Conservation (phyloP, 495 filamentous ascomycete species). For the Aspergillus sparsus region DNA sequence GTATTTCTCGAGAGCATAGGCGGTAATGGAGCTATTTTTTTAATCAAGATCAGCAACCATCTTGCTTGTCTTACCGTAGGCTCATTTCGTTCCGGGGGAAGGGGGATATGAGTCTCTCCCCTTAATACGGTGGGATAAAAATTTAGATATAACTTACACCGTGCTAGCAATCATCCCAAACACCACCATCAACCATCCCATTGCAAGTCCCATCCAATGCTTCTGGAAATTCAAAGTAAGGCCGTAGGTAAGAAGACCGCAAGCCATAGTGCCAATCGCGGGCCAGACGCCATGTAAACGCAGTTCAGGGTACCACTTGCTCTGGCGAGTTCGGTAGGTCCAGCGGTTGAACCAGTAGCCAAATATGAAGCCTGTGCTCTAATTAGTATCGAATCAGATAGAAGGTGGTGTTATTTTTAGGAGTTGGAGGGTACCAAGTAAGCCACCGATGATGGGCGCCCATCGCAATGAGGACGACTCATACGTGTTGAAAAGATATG, state of each 20-base stretch:
- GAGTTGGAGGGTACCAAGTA: constrained; percentile 28
- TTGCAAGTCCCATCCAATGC: constrained; percentile 42
- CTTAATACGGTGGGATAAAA: background rate
- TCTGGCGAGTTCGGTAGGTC: constrained; percentile 35
- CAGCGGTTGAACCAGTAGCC: constrained; percentile 42
- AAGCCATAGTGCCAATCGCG: constrained; percentile 34
- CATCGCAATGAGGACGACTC: constrained; percentile 43
- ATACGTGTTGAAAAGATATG: constrained; percentile 40
- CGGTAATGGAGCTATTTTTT: constrained; percentile 36
- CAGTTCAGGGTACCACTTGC: constrained; percentile 33
- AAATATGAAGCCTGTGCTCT: constrained; percentile 29
- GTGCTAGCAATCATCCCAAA: constrained; percentile 40
- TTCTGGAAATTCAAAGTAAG: constrained; percentile 37
- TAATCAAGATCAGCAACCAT: background rate
- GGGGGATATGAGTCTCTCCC: too few species aligned
- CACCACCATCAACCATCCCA: constrained; percentile 46
- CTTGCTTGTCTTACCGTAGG: too few species aligned
- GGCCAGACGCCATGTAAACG: constrained; percentile 43
- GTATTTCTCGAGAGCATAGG: constrained; percentile 46
- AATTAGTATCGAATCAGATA: background rate
- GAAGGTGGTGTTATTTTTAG: background rate
- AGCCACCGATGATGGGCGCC: constrained; percentile 39
- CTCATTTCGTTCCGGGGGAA: too few species aligned
- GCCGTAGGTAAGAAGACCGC: constrained; percentile 39
- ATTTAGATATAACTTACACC: constrained; percentile 29